These are phyloP conservation scores for Xerocomus brunneocitrinus DNA, from an alignment of 768 basidiomycete species.

Conservation along the genomic window DNA sequence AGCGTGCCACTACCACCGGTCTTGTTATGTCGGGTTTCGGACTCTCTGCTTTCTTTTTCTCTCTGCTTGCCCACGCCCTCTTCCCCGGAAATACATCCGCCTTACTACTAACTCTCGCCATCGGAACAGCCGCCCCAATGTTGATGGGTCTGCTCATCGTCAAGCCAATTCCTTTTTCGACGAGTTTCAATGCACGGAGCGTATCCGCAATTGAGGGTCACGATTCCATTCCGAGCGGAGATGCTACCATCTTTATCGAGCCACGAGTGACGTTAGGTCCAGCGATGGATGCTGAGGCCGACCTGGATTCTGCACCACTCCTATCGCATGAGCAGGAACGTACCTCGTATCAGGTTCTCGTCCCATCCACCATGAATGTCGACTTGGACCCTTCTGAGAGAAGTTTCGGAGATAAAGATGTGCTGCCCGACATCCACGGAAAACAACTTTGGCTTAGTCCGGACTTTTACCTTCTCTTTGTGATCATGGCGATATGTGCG, in stretches of 20 bases:
- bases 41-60: constrained; percentile 88
- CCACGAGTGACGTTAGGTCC: constrained; percentile 11
- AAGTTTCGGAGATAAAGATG: constrained; percentile 16
- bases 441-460: constrained; percentile 42
- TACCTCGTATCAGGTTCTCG: constrained; percentile 21
- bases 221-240: constrained; percentile 14
- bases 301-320: constrained; percentile 21
- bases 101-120: constrained; percentile 67
- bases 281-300: constrained; percentile 9
- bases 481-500: constrained; percentile 54
- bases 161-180: constrained; percentile 57
- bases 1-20: constrained; percentile 75
- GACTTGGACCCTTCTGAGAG: constrained; percentile 21
- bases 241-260: constrained; percentile 22
- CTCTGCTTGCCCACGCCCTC: constrained; percentile 61
- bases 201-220: constrained; percentile 12
- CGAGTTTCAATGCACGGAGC: constrained; percentile 13
- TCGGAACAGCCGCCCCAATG: constrained; percentile 80
- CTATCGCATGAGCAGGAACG: constrained; percentile 17
- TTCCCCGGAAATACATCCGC: constrained; percentile 77
- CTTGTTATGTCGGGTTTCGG: constrained; percentile 85
- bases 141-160: constrained; percentile 72
- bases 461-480: constrained; percentile 65
- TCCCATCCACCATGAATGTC: constrained; percentile 8
- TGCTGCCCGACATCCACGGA: constrained; percentile 50